A percentile compares a stretch with the other conserved stretches of the same genome.
Conservation (phyloP, 2,329 filamentous ascomycete genomes). For the Myriosclerotinia duriaeana region DNA sequence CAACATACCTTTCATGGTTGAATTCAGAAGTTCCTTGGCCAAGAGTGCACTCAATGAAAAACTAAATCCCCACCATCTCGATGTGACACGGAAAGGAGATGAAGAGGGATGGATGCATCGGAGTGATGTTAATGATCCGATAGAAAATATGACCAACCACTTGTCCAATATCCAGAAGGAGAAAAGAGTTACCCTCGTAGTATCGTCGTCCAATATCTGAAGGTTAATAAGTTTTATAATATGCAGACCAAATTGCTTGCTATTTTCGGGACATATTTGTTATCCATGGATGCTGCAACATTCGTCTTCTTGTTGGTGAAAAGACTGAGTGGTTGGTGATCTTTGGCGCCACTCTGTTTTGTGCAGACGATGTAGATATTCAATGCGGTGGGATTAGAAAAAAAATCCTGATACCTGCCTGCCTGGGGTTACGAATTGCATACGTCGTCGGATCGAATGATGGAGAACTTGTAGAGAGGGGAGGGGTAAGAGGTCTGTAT, state of each 20-base stretch:
- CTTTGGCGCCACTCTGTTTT: constrained; percentile 1
- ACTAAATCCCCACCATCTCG: neutral
- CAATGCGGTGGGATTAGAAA: neutral
- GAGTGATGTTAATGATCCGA: constrained; percentile 12
- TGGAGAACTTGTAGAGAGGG: too few species aligned
- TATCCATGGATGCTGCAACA: neutral
- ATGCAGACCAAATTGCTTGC: constrained; percentile 11
- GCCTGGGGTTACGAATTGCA: too few species aligned
- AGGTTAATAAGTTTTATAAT: constrained; percentile 1
- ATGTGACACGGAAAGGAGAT: neutral
- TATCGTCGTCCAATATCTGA: neutral
- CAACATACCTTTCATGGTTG: neutral
- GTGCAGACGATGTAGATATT: neutral
- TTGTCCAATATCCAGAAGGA: constrained; percentile 1
- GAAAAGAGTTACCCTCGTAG: constrained; percentile 1
- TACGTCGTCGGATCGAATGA: too few species aligned
- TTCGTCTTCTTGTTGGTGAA: constrained; percentile 2
- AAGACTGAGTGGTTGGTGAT: neutral
- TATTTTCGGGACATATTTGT: neutral
- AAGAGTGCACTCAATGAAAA: neutral
- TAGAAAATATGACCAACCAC: constrained; percentile 3
- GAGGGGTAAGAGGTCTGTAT: neutral
- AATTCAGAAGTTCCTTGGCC: neutral
- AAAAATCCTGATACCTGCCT: too few species aligned
- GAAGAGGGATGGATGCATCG: constrained; percentile 1